phyloP scores from a whole-genome alignment of 306 rosid species.

The Casuarina cunninghamiana region DNA sequence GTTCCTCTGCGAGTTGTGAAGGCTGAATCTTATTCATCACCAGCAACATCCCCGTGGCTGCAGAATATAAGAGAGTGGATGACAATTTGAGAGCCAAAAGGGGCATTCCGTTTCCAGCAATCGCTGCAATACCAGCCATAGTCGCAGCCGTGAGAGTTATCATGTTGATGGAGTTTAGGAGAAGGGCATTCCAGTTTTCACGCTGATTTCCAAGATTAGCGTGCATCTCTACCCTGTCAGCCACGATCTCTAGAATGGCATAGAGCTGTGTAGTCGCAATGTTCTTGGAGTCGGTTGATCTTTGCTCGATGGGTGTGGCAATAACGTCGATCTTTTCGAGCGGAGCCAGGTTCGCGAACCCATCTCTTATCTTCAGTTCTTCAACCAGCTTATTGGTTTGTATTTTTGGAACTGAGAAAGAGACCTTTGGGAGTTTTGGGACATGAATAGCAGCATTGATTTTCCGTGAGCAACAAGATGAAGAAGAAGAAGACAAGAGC shows the following conservation, averaged over 20 bases:
- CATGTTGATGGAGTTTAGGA: constrained; percentile 63
- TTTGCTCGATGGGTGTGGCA: neutral
- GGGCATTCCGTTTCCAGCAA: constrained; percentile 16
- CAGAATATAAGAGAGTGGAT: constrained; percentile 55
- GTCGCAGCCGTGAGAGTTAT: constrained; percentile 71
- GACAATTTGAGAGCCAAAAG: constrained; percentile 55
- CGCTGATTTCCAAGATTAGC: constrained; percentile 36
- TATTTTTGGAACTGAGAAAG: no score
- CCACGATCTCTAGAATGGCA: constrained; percentile 44
- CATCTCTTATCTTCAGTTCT: constrained; percentile 1
- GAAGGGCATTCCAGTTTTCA: no score
- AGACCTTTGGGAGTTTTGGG: no score
- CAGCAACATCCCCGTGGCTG: constrained; percentile 63
- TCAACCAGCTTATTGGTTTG: no score
- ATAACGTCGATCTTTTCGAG: neutral
- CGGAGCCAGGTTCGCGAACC: constrained; percentile 35
- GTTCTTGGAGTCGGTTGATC: neutral
- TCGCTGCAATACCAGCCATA: constrained; percentile 39
- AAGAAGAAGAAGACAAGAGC: no score
- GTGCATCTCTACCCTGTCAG: constrained; percentile 73
- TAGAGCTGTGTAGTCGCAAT: no score
- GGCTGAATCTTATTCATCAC: constrained; percentile 28
- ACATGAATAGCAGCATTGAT: no score
- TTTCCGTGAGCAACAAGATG: constrained; percentile 9
- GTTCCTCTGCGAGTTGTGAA: constrained; percentile 72